Base-by-base conservation (phyloP, 495 filamentous ascomycete species). In the Hyphodiscus hymeniophilus region DNA sequence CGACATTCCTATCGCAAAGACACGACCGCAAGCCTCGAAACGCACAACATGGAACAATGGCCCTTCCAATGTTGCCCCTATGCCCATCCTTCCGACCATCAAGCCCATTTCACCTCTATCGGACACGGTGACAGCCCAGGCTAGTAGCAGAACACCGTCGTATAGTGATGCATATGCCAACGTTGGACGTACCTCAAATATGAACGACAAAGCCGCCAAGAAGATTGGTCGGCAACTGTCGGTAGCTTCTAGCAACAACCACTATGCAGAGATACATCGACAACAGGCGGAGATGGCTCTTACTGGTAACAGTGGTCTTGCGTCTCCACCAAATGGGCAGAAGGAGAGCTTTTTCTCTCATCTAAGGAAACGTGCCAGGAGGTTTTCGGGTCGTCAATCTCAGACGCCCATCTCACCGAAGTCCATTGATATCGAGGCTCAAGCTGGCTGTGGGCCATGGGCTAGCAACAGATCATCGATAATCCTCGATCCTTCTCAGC, bases 261-360 rank as follows among this genome's bases (percentile, higher is more conserved):
- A 80, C 47, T 76, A 80, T 46, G 75, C 85, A 15, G 91, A 97
- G 55, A 65, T 82, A 48, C 87, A 94, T 61, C 72, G 90, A 42
- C 88, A 90, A 67, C 90, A 97, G 60, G 88, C 94, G 18, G 92
- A 96, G 64, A 71, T 87, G 48, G 87, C 87, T 40, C 70, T 97
- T 31, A 96, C 89, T 65, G 92, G 89, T n/a, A 78, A 82, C 50
- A 74, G 73, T 40, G 80, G 80, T 7, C 65, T 79, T 45, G 74
- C 70, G 39, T 84, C 79, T 49, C 84, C 79, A 21, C 77, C 67
- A 7, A 77, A 74, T 48, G 84, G 70, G 13, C 85, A 86, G 28
- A 90, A 91, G 57, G 92, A 97, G 60, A 85, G 91, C 63, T 97
- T 96, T 69, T 97, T 98, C 65, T 96, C 94, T 7, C 94, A 99